Base-by-base conservation (phyloP, 2,329 filamentous ascomycete species). In the Ascochyta clinopodiicola region DNA sequence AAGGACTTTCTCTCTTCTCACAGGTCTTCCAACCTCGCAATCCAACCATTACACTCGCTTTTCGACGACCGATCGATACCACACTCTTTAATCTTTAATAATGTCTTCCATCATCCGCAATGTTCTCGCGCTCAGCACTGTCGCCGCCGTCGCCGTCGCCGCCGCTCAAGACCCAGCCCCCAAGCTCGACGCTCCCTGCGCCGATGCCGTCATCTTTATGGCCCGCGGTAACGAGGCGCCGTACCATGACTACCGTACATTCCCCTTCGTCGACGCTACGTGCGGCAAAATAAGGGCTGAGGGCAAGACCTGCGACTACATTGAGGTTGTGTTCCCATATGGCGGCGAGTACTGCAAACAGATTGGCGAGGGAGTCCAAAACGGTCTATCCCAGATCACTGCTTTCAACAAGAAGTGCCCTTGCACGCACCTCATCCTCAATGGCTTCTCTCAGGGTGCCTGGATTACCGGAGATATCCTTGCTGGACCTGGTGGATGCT, bases 391-490 rank as follows among this genome's bases (percentile, higher is more conserved):
- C 34, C 57, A 67, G 6, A 84, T 88, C 9, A 88, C 84, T 51
- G 70, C 73, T 34, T 85, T 83, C 66, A 80, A 86, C 62, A 69
- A 75, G 15, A 73, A 77, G 61, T 87, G 84, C 63, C 84, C 85
- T 36, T 74, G 73, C 63, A 81, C 83, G 19, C 72, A 84, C 63
- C 72, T 87, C 38, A 82, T 87, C 6, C 70, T 86, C 42, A 81
- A 86, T 37, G 85, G 85, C 37, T 87, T 86, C 69, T 86, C 82
- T 7, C 57, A 85, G 80, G 84, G 84, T 37, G 83, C 80, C 39
- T 81, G 86, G 72, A 86, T 86, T 59, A 80, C 82, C 63, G 84
- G 86, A 57, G 81, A 84, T 62, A 82, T 83, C 12, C 75, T 86
- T 46, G 86, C 82, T 66, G 84, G 84, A 58, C 61, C 61, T 44